These are phyloP conservation scores for Jackrogersella minutella DNA, from an alignment of 495 filamentous ascomycete genomes.

Conservation along the genomic window DNA sequence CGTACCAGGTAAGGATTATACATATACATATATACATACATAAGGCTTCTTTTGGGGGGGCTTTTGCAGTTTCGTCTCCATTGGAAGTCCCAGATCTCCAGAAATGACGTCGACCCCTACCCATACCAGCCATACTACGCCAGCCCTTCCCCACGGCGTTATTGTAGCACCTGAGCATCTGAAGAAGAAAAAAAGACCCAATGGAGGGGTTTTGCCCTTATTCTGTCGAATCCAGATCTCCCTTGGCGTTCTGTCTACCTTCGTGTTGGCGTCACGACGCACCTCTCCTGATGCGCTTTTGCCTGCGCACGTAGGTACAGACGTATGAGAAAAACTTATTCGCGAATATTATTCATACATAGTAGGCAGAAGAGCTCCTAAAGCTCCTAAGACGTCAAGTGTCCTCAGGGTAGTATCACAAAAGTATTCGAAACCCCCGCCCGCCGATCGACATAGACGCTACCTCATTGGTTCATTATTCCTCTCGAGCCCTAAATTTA, in stretches of 20 bases:
- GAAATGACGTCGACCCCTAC: constrained; percentile 28
- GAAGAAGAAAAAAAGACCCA: neutral
- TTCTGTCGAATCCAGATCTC: constrained; percentile 9
- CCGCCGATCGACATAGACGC: constrained; percentile 17
- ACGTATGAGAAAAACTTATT: neutral
- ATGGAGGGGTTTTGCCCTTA: neutral
- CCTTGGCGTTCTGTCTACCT: neutral
- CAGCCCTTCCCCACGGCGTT: neutral
- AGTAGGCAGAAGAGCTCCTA: neutral
- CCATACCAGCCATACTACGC: too few relatives aligned
- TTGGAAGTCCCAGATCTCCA: constrained; percentile 6
- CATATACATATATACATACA: neutral
- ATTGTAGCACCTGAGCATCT: neutral
- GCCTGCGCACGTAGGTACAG: neutral
- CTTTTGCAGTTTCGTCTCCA: neutral
- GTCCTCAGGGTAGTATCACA: too few relatives aligned
- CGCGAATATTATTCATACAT: neutral
- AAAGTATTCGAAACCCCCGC: constrained; percentile 9
- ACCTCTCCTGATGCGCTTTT: neutral
- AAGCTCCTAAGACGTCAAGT: neutral
- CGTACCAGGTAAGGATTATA: neutral
- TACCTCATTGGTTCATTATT: constrained; percentile 2
- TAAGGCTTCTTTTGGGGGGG: neutral
- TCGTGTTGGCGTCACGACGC: constrained; percentile 30
- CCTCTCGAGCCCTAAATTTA: constrained; percentile 24